These are phyloP conservation scores for Leishmania tarentolae DNA, from an alignment of 208 protist genomes.

Conservation along the genomic window DNA sequence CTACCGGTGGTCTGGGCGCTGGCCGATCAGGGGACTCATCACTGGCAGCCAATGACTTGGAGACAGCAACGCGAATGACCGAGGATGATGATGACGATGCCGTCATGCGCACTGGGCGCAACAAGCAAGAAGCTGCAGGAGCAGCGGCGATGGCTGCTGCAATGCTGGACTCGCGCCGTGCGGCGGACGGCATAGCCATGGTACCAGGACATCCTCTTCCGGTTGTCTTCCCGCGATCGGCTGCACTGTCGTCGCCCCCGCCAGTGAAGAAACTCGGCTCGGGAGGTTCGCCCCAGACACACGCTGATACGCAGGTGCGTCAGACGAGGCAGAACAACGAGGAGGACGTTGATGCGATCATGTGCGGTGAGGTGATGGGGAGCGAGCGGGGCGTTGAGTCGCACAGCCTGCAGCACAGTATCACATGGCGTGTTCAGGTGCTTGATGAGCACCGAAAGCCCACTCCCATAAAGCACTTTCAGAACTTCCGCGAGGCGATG, in stretches of 20 bases:
- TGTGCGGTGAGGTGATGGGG: conserved; percentile 56
- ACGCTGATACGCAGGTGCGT: conserved; percentile 14
- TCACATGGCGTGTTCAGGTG: conserved; percentile 47
- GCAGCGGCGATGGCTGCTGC: conserved; percentile 64
- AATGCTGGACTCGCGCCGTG: conserved; percentile 58
- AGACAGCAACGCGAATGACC: conserved; percentile 20
- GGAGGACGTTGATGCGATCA: conserved; percentile 29
- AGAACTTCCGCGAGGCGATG: conserved; percentile 49
- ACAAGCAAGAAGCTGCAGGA: conserved; percentile 65
- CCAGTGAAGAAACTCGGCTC: conserved; percentile 56
- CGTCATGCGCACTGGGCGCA: conserved; percentile 58
- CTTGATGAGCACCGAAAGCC: conserved; percentile 56
- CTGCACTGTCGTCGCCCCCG: conserved; percentile 43
- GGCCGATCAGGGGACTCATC: conserved; percentile 12
- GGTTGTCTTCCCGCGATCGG: conserved; percentile 57
- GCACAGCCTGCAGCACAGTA: conserved; percentile 40
- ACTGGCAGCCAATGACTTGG: conserved; percentile 16
- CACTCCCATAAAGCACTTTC: conserved; percentile 35
- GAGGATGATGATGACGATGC: conserved; percentile 57
- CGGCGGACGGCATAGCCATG: conserved; percentile 53
- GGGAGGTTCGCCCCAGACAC: conserved; percentile 22
- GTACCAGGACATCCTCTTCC: conserved; percentile 61
- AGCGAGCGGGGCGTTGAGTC: conserved; percentile 35
- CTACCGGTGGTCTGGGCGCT: not conserved
- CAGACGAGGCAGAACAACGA: conserved; percentile 21